Evolutionary conservation across 2,329 filamentous ascomycete genomes (phyloP), one percentile per base, ranked within the genome.

Genomic region (Aspergillus novoparasiticus): DNA sequence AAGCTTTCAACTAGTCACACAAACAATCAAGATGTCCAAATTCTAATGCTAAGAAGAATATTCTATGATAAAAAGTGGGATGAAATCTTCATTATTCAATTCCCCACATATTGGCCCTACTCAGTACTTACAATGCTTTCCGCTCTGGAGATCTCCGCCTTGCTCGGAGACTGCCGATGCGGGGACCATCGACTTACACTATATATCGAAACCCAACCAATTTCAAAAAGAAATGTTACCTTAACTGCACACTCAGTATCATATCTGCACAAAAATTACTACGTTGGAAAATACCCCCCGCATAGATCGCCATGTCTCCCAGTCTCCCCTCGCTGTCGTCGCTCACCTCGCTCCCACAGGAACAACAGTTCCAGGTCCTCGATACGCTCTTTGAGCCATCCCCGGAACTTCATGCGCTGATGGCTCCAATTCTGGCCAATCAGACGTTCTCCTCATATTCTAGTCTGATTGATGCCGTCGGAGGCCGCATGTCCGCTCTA

Each of bases 381-480:
- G 91, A 96, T 78, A 84, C 89, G 4, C 88, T 97, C 63, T 97
- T 97, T 78, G 94, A 97, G 76, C 91, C 92, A 19, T 93, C 90
- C 59, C 81, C 85, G 0, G 86, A 89, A 57, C 87, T 97, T 1
- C 92, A 94, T 76, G 82, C 85, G 14, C 83, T 95, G 16, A 86
- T 91, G 19, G 75, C 92, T 6, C 90, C 91, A 2, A 80, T 90
- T 2, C 82, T 96, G n/a, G 82, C 82, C 46, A 81, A 82, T 51
- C 78, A 84, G 55, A 76, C 81, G 1, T 94, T 92, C 76, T 70
- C 80, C 1, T 89, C 87, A 30, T 97, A 97, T 77, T 67, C 82
- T 9, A 83, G 87, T 41, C 83, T 97, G 8, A 89, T 96, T 72
- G 82, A 86, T 54, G 84, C 86, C 50, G 84, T 95, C 48, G 86